Conservation (phyloP, 257 asterid species). For the Capsicum pubescens region DNA sequence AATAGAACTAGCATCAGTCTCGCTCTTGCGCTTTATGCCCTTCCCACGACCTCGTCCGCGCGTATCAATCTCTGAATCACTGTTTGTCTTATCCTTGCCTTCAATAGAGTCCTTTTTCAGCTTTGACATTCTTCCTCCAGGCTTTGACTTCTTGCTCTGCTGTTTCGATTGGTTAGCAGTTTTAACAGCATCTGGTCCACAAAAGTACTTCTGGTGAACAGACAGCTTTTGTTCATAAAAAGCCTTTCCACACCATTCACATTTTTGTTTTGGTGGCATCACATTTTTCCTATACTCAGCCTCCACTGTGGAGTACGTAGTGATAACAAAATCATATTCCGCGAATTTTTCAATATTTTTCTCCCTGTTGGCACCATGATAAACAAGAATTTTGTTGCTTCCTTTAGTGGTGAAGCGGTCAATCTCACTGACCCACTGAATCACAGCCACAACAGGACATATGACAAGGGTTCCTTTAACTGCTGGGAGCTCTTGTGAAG, state of each 20-base stretch:
- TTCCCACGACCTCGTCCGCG: conserved; percentile 36
- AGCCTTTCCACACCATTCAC: conserved; percentile 75
- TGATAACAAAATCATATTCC: conserved; percentile 84
- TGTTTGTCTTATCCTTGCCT: conserved; percentile 28
- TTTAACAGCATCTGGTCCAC: conserved; percentile 80
- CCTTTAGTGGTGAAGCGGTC: conserved; percentile 81
- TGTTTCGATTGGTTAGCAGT: conserved; percentile 86
- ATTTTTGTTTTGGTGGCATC: conserved; percentile 85
- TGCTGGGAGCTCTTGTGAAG: conserved; percentile 55
- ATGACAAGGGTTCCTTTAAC: conserved; percentile 86
- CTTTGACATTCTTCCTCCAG: conserved; percentile 31
- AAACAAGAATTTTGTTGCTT: conserved; percentile 77
- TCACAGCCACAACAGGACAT: conserved; percentile 92
- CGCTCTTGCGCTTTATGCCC: conserved; percentile 36
- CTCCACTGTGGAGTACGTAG: conserved; percentile 89
- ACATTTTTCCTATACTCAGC: conserved; percentile 77
- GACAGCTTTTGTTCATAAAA: conserved; percentile 57
- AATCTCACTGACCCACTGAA: conserved; percentile 91
- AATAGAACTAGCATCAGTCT: conserved; percentile 36
- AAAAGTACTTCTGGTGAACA: conserved; percentile 69
- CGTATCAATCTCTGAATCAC: conserved; percentile 39
- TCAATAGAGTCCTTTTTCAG: conserved; percentile 39
- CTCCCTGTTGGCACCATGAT: conserved; percentile 86
- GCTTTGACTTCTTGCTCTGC: conserved; percentile 50
- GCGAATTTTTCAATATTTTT: conserved; percentile 59